Conservation (phyloP, 1,284 basidiomycete genomes). For the Ganoderma leucocontextum region DNA sequence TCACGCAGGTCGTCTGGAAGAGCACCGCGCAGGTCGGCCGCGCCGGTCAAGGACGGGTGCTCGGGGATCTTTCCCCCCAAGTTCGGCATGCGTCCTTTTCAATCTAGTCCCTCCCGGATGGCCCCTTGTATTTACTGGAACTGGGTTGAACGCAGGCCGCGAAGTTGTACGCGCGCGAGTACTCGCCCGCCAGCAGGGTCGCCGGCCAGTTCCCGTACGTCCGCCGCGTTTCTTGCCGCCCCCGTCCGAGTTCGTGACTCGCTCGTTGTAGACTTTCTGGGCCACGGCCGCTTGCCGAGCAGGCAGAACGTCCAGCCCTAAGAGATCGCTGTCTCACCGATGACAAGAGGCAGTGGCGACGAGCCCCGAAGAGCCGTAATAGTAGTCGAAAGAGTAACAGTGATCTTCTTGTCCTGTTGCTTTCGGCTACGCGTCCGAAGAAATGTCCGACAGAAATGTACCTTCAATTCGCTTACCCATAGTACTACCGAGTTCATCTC, state of each 20-base stretch:
- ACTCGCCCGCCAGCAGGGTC: constrained; percentile 68
- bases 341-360: too few relatives aligned
- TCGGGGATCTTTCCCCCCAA: constrained; percentile 58
- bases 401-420: too few relatives aligned
- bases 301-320: constrained; percentile 44
- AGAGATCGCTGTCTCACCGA: too few relatives aligned
- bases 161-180: constrained; percentile 73
- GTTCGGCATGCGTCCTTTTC: constrained; percentile 55
- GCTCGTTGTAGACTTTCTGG: neutral
- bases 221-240: constrained; percentile 25
- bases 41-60: constrained; percentile 56
- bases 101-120: too few relatives aligned
- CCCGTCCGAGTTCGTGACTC: neutral
- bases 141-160: constrained; percentile 45
- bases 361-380: too few relatives aligned
- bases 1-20: constrained; percentile 79
- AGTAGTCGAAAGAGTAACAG: too few relatives aligned
- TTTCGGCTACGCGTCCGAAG: too few relatives aligned
- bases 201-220: constrained; percentile 66
- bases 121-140: too few relatives aligned
- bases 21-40: constrained; percentile 67
- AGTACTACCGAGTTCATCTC: too few relatives aligned
- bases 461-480: too few relatives aligned
- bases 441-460: too few relatives aligned
- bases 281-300: neutral